Conservation (phyloP, 2,329 filamentous ascomycete species). For the Lecanosticta acicola region DNA sequence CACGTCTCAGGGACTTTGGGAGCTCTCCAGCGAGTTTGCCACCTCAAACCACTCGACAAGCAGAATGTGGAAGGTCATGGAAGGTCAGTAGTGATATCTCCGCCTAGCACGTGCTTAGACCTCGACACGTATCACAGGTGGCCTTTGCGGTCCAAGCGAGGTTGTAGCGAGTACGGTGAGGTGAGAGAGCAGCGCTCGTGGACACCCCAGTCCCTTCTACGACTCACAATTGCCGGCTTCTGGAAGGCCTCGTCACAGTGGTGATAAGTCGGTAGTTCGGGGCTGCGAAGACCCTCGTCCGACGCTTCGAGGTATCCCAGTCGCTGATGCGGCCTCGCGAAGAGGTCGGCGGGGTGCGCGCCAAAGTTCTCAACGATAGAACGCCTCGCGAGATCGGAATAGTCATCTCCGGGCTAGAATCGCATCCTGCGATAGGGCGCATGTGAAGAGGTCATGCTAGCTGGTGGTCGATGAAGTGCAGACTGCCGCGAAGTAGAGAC, state of each 20-base stretch:
- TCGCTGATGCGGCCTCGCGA: slow-evolving; percentile 11
- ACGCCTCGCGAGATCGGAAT: slow-evolving; percentile 8
- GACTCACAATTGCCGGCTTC: slow-evolving; percentile 15
- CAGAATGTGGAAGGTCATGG: background rate
- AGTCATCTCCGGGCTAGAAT: slow-evolving; percentile 11
- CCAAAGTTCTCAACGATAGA: slow-evolving; percentile 9
- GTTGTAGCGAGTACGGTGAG: slow-evolving; percentile 13
- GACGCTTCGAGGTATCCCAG: slow-evolving; percentile 6
- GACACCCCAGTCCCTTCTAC: slow-evolving; percentile 1
- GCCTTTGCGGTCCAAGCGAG: slow-evolving; percentile 5
- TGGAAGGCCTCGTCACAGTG: slow-evolving; percentile 10
- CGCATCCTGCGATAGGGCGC: slow-evolving; percentile 5
- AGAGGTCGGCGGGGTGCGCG: background rate
- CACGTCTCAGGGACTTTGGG: slow-evolving; percentile 5
- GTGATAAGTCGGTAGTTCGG: slow-evolving; percentile 16
- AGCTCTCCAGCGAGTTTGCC: too few species aligned
- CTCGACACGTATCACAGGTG: background rate
- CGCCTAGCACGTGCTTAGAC: too few species aligned
- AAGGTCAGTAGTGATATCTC: background rate
- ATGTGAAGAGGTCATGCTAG: slow-evolving; percentile 8
- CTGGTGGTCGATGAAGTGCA: slow-evolving; percentile 7
- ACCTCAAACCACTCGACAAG: too few species aligned
- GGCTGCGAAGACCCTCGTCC: slow-evolving; percentile 4
- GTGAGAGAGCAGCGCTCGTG: background rate
- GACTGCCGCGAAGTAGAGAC: too few species aligned